A percentile compares a stretch with the other conserved stretches of the same genome.
Conservation (phyloP, 345 rosid species). For the Diplotaxis tenuifolia region DNA sequence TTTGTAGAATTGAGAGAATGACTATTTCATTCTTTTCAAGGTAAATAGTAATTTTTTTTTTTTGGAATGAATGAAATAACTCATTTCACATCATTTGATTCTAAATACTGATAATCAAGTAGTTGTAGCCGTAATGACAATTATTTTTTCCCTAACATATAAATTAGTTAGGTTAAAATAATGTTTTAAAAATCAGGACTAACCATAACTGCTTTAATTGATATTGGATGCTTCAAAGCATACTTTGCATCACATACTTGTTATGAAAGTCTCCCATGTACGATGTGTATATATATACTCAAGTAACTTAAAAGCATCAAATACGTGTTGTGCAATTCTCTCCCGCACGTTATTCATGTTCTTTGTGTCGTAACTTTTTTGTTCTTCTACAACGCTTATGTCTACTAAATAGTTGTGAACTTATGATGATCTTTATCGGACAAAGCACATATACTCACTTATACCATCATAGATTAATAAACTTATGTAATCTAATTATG, state of each 20-base stretch:
- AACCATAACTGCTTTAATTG: not conserved
- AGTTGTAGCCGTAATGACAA: no score
- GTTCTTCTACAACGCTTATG: not conserved
- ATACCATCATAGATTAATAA: not conserved
- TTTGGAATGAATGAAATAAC: no score
- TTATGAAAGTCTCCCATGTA: conserved; percentile 12
- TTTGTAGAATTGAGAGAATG: no score
- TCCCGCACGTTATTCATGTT: conserved; percentile 27
- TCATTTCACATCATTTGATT: no score
- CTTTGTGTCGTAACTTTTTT: conserved; percentile 26
- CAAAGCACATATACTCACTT: not conserved
- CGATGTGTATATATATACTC: not conserved
- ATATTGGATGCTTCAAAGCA: conserved; percentile 33
- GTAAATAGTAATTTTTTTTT: no score
- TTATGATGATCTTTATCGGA: not conserved
- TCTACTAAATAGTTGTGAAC: not conserved
- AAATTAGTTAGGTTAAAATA: not conserved
- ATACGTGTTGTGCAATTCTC: conserved; percentile 28
- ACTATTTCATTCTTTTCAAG: no score
- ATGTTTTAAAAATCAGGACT: not conserved
- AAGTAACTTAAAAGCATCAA: conserved; percentile 31
- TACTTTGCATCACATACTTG: conserved; percentile 24
- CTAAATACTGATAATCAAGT: no score
- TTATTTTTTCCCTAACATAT: no score
- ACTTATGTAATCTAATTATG: not conserved